Evolutionary conservation across 257 asterid species (phyloP).

Genomic region (Solanum dulcamara): DNA sequence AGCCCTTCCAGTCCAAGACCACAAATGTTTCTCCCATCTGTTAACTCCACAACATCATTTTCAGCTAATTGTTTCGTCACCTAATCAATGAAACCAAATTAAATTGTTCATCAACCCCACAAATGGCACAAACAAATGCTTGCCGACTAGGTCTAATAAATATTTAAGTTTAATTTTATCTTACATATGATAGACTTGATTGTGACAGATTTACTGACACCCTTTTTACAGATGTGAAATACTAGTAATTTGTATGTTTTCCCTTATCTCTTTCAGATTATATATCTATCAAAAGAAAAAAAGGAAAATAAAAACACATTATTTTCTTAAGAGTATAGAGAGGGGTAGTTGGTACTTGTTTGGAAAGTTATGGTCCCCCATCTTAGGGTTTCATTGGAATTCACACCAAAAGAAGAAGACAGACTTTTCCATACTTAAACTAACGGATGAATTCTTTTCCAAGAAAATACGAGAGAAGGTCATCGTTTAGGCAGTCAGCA

Average conservation of each 20-base stretch:
- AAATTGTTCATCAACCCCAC: background rate
- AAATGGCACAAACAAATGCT: background rate
- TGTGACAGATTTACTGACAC: background rate
- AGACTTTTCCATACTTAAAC: background rate
- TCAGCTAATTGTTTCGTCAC: background rate
- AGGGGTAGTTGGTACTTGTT: conserved; percentile 8
- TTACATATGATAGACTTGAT: background rate
- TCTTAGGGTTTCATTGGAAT: conserved; percentile 25
- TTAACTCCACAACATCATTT: background rate
- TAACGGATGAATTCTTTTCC: conserved; percentile 4
- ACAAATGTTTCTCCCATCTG: background rate
- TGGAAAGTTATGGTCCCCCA: conserved; percentile 32
- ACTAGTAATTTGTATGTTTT: background rate
- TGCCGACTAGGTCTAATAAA: background rate
- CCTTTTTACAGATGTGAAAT: background rate
- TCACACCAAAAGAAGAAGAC: conserved; percentile 8
- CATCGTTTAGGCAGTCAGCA: conserved; percentile 1
- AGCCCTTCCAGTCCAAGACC: background rate
- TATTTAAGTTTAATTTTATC: background rate
- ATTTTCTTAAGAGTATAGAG: background rate
- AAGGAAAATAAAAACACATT: background rate
- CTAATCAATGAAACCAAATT: background rate
- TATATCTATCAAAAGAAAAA: background rate
- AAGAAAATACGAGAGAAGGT: conserved; percentile 3
- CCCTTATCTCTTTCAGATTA: background rate